phyloP scores from a whole-genome alignment of 352 stramenopile genomes.

The Pythium coloratum region DNA sequence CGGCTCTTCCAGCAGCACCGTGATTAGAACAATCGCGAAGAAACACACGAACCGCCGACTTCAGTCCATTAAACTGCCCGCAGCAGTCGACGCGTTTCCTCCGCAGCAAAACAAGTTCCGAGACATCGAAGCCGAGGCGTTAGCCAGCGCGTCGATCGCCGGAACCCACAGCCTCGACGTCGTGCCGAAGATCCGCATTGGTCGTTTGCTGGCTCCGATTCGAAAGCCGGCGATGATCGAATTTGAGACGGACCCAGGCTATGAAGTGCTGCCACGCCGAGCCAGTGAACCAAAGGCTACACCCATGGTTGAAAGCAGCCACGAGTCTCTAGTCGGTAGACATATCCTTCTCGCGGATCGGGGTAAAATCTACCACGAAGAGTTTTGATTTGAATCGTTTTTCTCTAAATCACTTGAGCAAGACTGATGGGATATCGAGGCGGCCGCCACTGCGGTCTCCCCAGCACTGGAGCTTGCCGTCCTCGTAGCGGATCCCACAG shows the following conservation, averaged over 20 bases:
- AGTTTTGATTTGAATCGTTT: conserved; percentile 1
- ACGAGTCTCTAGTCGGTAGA: conserved; percentile 19
- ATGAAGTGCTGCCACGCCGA: not conserved
- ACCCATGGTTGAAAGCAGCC: not conserved
- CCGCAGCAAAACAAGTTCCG: conserved; percentile 11
- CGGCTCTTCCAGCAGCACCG: conserved; percentile 25
- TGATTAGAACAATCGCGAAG: conserved; percentile 38
- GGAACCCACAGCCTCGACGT: conserved; percentile 31
- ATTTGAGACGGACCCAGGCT: not conserved
- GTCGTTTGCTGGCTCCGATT: conserved; percentile 45
- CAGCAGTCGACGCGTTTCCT: conserved; percentile 43
- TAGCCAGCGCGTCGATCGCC: conserved; percentile 2
- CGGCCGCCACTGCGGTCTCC: conserved; percentile 46
- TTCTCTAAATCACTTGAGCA: conserved; percentile 16
- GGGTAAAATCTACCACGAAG: conserved; percentile 41
- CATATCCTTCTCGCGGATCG: conserved; percentile 44
- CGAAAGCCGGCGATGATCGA: conserved; percentile 47
- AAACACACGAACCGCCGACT: conserved; percentile 56
- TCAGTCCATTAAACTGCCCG: conserved; percentile 51
- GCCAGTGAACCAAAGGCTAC: not conserved
- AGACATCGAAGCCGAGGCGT: conserved; percentile 16
- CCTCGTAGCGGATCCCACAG: conserved; percentile 67
- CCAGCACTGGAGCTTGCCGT: conserved; percentile 66
- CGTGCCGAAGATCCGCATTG: conserved; percentile 43
- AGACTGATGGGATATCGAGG: conserved; percentile 43